A percentile compares a stretch with the other conserved stretches of the same genome.
phyloP scores from a whole-genome alignment of 2,329 filamentous ascomycete species.

The Bipolaris zeicola region DNA sequence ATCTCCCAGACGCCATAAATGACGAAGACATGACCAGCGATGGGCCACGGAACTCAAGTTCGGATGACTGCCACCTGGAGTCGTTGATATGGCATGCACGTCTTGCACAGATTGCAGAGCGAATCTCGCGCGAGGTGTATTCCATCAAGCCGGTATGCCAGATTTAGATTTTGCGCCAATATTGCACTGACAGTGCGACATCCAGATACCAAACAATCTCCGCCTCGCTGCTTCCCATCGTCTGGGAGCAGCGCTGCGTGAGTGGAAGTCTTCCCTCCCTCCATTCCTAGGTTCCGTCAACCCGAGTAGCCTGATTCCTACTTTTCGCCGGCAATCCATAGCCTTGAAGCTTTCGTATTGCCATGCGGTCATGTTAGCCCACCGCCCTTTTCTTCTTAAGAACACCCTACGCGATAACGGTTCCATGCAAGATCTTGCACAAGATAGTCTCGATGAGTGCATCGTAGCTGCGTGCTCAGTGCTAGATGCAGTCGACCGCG shows the following conservation, averaged over 20 bases:
- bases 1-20: slow-evolving; percentile 61
- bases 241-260: slow-evolving; percentile 46
- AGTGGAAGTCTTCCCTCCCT: slow-evolving; percentile 47
- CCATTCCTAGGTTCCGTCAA: slow-evolving; percentile 53
- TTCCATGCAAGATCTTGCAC: slow-evolving; percentile 37
- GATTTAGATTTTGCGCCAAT: background rate
- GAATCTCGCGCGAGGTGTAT: slow-evolving; percentile 42
- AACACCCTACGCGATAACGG: slow-evolving; percentile 21
- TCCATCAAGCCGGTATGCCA: slow-evolving; percentile 36
- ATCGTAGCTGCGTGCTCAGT: slow-evolving; percentile 52
- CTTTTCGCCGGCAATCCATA: slow-evolving; percentile 47
- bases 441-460: slow-evolving; percentile 51
- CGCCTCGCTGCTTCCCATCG: slow-evolving; percentile 49
- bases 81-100: slow-evolving; percentile 55
- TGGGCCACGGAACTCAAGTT: slow-evolving; percentile 34
- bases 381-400: slow-evolving; percentile 41
- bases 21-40: slow-evolving; percentile 61
- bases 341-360: slow-evolving; percentile 42
- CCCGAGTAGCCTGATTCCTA: slow-evolving; percentile 54
- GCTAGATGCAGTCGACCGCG: slow-evolving; percentile 44
- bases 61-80: slow-evolving; percentile 59
- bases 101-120: slow-evolving; percentile 40
- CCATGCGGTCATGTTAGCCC: slow-evolving; percentile 44
- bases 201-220: slow-evolving; percentile 33
- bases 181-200: background rate